Evolutionary conservation across 2,329 filamentous ascomycete species (phyloP).

Genomic region (Colletotrichum musae): DNA sequence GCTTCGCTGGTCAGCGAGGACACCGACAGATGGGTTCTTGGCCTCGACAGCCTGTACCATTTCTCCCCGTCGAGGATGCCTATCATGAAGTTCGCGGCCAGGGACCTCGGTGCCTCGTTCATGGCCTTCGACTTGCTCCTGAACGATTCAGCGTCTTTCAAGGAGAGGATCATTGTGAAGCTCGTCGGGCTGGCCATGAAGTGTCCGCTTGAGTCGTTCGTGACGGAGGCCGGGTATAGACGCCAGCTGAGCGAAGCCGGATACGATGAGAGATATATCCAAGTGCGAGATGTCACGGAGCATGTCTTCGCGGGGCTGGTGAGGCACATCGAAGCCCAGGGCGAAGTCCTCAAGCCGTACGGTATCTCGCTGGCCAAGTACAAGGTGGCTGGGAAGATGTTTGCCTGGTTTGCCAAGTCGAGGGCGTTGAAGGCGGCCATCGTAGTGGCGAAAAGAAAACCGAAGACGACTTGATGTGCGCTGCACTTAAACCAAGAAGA

Average conservation of each 20-base stretch:
- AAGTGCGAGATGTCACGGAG: constrained; percentile 65
- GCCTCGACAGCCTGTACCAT: constrained; percentile 70
- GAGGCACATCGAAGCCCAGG: constrained; percentile 56
- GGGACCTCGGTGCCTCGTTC: constrained; percentile 60
- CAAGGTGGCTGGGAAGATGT: constrained; percentile 54
- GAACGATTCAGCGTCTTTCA: constrained; percentile 47
- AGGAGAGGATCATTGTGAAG: constrained; percentile 53
- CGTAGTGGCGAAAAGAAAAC: constrained; percentile 48
- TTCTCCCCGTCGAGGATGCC: constrained; percentile 66
- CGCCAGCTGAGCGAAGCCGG: constrained; percentile 61
- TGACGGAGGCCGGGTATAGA: constrained; percentile 61
- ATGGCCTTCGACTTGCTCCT: constrained; percentile 70
- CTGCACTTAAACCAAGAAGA: too few relatives aligned
- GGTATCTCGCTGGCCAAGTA: constrained; percentile 54
- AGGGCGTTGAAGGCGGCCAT: constrained; percentile 53
- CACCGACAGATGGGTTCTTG: constrained; percentile 64
- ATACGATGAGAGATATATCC: constrained; percentile 58
- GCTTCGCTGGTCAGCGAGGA: constrained; percentile 44
- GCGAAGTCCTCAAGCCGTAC: constrained; percentile 50
- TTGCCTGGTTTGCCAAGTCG: constrained; percentile 55
- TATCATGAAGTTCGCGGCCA: constrained; percentile 58
- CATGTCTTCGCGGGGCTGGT: constrained; percentile 67
- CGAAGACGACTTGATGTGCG: background rate
- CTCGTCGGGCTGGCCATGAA: constrained; percentile 62
- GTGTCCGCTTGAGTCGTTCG: constrained; percentile 64